Evolutionary conservation across 1,139 yeast genomes (phyloP), one percentile per base, ranked within the genome.

Genomic region (Kodamaea ohmeri): DNA sequence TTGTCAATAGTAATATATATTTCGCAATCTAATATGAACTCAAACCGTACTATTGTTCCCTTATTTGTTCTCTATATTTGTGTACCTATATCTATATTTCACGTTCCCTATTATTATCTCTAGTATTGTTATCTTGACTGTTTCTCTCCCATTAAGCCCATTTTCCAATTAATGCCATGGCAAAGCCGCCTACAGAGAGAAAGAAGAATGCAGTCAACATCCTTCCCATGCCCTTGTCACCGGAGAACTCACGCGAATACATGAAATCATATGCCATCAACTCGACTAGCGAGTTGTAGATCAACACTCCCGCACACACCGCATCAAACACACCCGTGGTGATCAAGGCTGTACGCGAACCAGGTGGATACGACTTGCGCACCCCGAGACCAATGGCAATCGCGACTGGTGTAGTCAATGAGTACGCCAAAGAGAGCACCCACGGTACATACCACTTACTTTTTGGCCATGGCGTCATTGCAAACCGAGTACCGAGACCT

Each of bases 261-360:
- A 65, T 49, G 45, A 65, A 65, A 36, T 66, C 71, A 37, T 61
- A 60, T 3, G 69, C 71, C 70, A 66, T 63, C 26, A 66, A 52
- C 37, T 66, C 71, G n/a, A 67, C 69, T 31, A 66, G 45, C 38
- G 68, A 60, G 38, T 63, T 63, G 46, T 65, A 67, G 18, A 66
- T 60, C 45, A 66, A 58, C 14, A 67, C 54, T 2, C 73, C 73
- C n/a, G 67, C 63, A 42, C 70, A 65, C 26, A 64, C 45, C 1
- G 66, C 56, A 42, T 66, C 69, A 39, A 65, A 65, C 1, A 58
- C 52, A 7, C 73, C 72, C 6, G 61, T 63, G 3, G 60, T 55
- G n/a, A 66, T 55, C 32, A 66, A 52, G 1, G 71, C 59, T 6
- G 51, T 55, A 27, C 62, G 45, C 11, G 69, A 61, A 3, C 62